Percentiles rank a stretch among this genome's conserved stretches.
Conservation (phyloP, 2,329 filamentous ascomycete species). For the Neurospora sp. region DNA sequence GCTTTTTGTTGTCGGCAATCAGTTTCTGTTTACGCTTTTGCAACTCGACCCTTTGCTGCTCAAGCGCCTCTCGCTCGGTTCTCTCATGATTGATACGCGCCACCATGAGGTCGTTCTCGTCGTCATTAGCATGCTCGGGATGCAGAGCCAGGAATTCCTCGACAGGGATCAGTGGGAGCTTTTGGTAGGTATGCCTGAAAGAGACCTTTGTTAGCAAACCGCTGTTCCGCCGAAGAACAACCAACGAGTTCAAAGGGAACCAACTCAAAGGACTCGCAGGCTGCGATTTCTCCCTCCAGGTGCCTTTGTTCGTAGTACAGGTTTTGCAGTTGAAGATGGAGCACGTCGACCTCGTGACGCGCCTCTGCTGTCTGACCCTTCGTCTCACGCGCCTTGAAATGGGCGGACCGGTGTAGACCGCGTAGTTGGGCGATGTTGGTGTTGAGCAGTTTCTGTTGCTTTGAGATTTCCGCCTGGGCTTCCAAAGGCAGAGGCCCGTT, state of each 20-base stretch:
- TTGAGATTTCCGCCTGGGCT: slow-evolving; percentile 51
- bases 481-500: slow-evolving; percentile 32
- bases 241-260: slow-evolving; percentile 25
- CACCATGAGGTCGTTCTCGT: slow-evolving; percentile 77
- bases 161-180: slow-evolving; percentile 72
- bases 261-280: slow-evolving; percentile 86
- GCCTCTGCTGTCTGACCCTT: slow-evolving; percentile 81
- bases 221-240: not conserved
- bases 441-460: slow-evolving; percentile 70
- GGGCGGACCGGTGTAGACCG: slow-evolving; percentile 71
- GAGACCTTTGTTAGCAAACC: not conserved
- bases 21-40: slow-evolving; percentile 56
- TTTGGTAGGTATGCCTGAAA: slow-evolving; percentile 74
- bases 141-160: slow-evolving; percentile 72
- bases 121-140: slow-evolving; percentile 62
- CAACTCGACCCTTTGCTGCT: slow-evolving; percentile 72
- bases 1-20: slow-evolving; percentile 70
- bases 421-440: slow-evolving; percentile 73
- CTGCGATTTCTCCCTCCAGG: slow-evolving; percentile 77
- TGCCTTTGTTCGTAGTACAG: slow-evolving; percentile 93
- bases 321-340: slow-evolving; percentile 91
- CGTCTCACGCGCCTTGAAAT: slow-evolving; percentile 72
- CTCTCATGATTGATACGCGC: slow-evolving; percentile 88
- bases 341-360: slow-evolving; percentile 78
- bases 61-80: slow-evolving; percentile 70